phyloP scores from a whole-genome alignment of 306 rosid genomes.

The Quercus suber region DNA sequence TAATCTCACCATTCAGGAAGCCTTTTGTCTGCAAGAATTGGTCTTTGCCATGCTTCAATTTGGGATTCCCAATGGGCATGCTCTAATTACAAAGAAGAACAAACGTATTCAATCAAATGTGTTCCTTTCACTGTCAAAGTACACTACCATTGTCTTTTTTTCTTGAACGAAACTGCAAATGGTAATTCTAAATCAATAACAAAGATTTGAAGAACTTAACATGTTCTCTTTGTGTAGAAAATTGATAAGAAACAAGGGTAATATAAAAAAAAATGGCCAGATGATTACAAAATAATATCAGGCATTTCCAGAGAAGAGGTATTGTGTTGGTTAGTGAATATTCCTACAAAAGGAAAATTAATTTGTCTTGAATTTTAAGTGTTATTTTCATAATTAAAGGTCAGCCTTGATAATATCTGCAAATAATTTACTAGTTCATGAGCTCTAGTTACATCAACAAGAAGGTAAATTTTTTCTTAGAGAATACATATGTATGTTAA shows the following conservation, averaged over 20 bases:
- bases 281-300: not conserved
- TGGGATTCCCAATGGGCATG: constrained; percentile 81
- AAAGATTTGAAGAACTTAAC: not conserved
- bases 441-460: not conserved
- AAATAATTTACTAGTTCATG: not conserved
- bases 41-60: constrained; percentile 94
- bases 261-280: not conserved
- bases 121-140: not conserved
- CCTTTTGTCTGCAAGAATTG: constrained; percentile 84
- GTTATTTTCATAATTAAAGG: not conserved
- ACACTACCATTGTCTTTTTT: constrained; percentile 1
- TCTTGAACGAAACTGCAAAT: not conserved
- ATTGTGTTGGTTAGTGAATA: not conserved
- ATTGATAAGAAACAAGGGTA: no score
- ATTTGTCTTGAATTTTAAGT: not conserved
- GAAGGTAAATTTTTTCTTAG: not conserved
- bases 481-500: not conserved
- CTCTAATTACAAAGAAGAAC: constrained; percentile 31
- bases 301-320: not conserved
- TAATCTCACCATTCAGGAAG: constrained; percentile 85
- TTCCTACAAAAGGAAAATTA: not conserved
- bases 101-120: not conserved
- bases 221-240: no score
- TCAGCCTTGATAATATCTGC: not conserved
- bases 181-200: not conserved